These are phyloP conservation scores for Torrubiella hemipterigena DNA, from an alignment of 2,329 filamentous ascomycete genomes.

Conservation along the genomic window DNA sequence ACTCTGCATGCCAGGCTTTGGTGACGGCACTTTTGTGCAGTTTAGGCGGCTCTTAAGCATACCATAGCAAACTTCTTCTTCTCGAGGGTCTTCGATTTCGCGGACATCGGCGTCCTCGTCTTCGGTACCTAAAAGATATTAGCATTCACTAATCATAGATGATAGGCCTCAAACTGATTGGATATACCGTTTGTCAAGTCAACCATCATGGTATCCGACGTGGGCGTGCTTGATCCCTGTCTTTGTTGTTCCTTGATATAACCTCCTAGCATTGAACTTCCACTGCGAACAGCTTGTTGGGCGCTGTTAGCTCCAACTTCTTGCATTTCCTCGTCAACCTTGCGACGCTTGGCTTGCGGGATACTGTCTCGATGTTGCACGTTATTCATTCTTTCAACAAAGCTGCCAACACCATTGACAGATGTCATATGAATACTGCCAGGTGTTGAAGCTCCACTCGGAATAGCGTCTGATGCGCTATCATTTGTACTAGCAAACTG, in stretches of 20 bases:
- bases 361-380: slow-evolving; percentile 51
- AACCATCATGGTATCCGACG: slow-evolving; percentile 31
- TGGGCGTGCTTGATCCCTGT: slow-evolving; percentile 22
- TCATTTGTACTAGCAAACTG: slow-evolving; percentile 27
- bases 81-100: slow-evolving; percentile 44
- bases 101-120: slow-evolving; percentile 52
- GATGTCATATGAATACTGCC: slow-evolving; percentile 11
- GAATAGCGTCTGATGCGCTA: slow-evolving; percentile 18
- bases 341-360: slow-evolving; percentile 55
- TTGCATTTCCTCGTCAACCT: slow-evolving; percentile 33
- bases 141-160: neutral
- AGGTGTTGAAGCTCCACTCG: slow-evolving; percentile 21
- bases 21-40: slow-evolving; percentile 55
- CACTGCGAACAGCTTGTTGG: slow-evolving; percentile 21
- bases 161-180: slow-evolving; percentile 10
- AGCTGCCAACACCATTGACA: slow-evolving; percentile 35
- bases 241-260: slow-evolving; percentile 51
- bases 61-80: slow-evolving; percentile 71
- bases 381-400: slow-evolving; percentile 68
- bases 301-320: slow-evolving; percentile 24
- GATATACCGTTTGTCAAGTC: slow-evolving; percentile 42
- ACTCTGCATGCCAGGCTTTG: slow-evolving; percentile 49
- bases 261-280: slow-evolving; percentile 48
- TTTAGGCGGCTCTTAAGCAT: slow-evolving; percentile 59
- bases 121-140: slow-evolving; percentile 25